Base-by-base conservation (phyloP, 23 red algal species). In the Pyropia yezoensis region DNA sequence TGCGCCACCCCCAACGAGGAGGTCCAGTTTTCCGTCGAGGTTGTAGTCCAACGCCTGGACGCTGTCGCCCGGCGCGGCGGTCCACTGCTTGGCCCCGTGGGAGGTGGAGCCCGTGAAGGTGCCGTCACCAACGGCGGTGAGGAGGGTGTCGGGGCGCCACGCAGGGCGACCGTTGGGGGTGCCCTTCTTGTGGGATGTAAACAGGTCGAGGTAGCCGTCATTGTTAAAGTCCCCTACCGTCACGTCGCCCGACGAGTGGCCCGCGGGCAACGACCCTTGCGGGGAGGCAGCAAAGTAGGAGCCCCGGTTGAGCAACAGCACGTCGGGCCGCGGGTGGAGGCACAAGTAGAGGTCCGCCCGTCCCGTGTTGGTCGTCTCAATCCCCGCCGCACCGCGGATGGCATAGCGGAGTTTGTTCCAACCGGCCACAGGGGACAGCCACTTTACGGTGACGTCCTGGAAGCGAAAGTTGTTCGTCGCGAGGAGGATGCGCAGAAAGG, bases 171-270 rank as follows among this genome's bases (percentile, higher is more conserved):
- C 39, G 51, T 67, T 68, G 27, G 66, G 49, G n/a, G 30, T 17
- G 49, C 75, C 63, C 18, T 0, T 7, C 29, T 28, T 50, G 27
- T 52, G 59, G 26, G 75, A 64, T 2, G 68, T 61, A 21, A 70
- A 56, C 39, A 83, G 47, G 29, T 83, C 78, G 20, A 83, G 45
- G 17, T 58, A 61, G 2, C 78, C 78, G 66, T 83, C 78, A 61
- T 83, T 83, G 67, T 73, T 83, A 25, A 83, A 83, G 60, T 83
- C 78, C 9, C 50, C 78, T 2, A 54, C 55, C 5, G 78, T 73
- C 13, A 83, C 78, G 12, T 56, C 67, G 16, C 65, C 25, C 12
- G 66, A 64, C 49, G 68, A 39, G 12, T 54, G 68, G 13, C 58
- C 67, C 3, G 27, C 50, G n/a, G 61, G 75, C 47, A 79, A 15